Evolutionary conservation across 768 basidiomycete genomes (phyloP), one percentile per base, ranked within the genome.

Genomic region (Trametes villosa): DNA sequence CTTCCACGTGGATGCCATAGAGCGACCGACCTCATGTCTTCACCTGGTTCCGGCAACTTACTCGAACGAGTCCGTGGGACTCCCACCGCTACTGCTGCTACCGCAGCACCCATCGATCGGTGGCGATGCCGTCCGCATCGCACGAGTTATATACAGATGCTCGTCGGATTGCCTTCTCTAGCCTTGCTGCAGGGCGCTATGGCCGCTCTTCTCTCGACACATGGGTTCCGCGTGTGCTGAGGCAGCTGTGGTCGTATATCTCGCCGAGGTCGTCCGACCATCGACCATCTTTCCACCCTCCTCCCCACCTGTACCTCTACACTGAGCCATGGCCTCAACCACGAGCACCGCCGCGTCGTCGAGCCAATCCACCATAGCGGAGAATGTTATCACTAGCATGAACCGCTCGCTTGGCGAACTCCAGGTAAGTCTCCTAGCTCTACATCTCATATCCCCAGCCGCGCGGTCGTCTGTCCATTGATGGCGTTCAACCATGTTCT

Each of bases 41-140:
- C n/a, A n/a, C n/a, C n/a, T n/a, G n/a, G n/a, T n/a, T n/a, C n/a
- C n/a, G n/a, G n/a, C n/a, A n/a, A n/a, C n/a, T n/a, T n/a, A n/a
- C n/a, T n/a, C n/a, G n/a, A n/a, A n/a, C n/a, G n/a, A n/a, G 30
- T n/a, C 31, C 30, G 27, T 17, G 27, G 47, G 22, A 24, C 5
- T 18, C 44, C 9, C 9, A 20, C n/a, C n/a, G 33, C 33, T 34
- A 18, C 36, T 9, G 36, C 36, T 34, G 33, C 31, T 55, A 55
- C 53, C 53, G 53, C 53, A 55, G 53, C 53, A 36, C 18, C 41
- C 52, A 46, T 55, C 54, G 44, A 55, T 46, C 17, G 22, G 44
- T 46, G 45, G 54, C 54, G 22, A 33, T 46, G 54, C 22, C 22
- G 4, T 22, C 1, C 20, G 2, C 12, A 31, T 12, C 12, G 11